phyloP scores from a whole-genome alignment of 257 asterid species.

The Solanum pennellii region DNA sequence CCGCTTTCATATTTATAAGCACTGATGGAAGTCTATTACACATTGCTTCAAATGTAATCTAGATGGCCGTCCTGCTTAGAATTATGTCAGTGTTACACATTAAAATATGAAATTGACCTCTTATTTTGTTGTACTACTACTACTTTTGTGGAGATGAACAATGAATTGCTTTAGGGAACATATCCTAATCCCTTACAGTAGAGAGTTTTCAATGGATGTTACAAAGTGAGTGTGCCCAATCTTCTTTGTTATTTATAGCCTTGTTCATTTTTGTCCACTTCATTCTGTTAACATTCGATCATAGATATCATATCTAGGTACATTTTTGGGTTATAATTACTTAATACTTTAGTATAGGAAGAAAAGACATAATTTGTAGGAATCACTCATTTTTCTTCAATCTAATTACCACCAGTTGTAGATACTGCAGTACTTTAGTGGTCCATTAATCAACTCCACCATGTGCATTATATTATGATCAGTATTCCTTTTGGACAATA shows the following conservation, averaged over 20 bases:
- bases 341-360: background rate
- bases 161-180: background rate
- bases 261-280: background rate
- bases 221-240: background rate
- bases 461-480: background rate
- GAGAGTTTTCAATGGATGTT: background rate
- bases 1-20: background rate
- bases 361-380: too few species aligned
- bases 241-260: background rate
- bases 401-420: background rate
- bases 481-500: background rate
- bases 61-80: background rate
- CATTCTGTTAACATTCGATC: background rate
- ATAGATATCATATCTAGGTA: background rate
- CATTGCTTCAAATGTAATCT: background rate
- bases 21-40: background rate
- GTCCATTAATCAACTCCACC: background rate
- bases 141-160: background rate
- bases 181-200: background rate
- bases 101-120: background rate
- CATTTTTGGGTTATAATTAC: background rate
- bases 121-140: background rate
- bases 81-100: background rate
- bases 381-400: background rate
- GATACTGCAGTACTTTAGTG: background rate